Conservation (phyloP, 2,329 filamentous ascomycete species). For the Balansia obtecta region DNA sequence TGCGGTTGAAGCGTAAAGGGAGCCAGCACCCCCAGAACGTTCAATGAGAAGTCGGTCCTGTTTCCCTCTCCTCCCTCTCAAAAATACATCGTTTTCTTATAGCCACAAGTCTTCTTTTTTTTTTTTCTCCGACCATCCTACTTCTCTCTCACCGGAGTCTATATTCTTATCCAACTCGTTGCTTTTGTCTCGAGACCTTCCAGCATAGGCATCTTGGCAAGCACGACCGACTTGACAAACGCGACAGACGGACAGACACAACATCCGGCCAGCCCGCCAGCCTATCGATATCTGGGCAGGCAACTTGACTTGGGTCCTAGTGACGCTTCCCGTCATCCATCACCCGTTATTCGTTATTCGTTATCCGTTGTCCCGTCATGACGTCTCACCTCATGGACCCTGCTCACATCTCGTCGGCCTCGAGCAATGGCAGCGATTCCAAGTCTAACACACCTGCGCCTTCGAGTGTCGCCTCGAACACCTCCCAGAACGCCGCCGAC, state of each 20-base stretch:
- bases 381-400: constrained; percentile 19
- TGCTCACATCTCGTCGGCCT: constrained; percentile 10
- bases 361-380: constrained; percentile 14
- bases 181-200: not conserved
- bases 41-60: not conserved
- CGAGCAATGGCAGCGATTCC: constrained; percentile 29
- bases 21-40: constrained; percentile 17
- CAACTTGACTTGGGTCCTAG: constrained; percentile 7
- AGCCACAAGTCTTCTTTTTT: too few relatives aligned
- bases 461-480: constrained; percentile 33
- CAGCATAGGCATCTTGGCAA: not conserved
- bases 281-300: not conserved
- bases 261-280: not conserved
- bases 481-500: constrained; percentile 30
- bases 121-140: not conserved
- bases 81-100: not conserved
- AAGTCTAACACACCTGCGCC: constrained; percentile 42
- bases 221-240: not conserved
- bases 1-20: constrained; percentile 24
- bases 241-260: not conserved
- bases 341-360: not conserved
- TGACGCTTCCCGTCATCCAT: constrained; percentile 3
- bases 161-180: not conserved
- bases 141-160: not conserved
- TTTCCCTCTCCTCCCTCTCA: not conserved